Evolutionary conservation across 2,329 filamentous ascomycete species (phyloP), one percentile per base, ranked within the genome.

Genomic region (Trichoderma koningii): DNA sequence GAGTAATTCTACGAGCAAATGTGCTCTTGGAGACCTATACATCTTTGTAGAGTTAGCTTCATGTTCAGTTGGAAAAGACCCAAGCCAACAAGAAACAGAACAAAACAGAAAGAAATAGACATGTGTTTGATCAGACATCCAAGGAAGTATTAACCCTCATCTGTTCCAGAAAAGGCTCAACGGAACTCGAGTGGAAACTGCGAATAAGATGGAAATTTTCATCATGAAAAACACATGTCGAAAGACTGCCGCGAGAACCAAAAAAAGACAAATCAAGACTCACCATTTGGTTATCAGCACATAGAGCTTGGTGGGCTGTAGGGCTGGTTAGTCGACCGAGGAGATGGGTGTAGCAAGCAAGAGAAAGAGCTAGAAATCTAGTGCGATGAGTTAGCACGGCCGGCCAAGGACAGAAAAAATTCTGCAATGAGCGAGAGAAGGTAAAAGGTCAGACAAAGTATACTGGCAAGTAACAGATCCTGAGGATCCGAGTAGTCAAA

Each of bases 381-480:
- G 9, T n/a, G 53, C 44, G 28, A 55, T 30, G 38, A 12, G 68
- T 68, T 63, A 66, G 48, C 28, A 21, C 26, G 45, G 26, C 53
- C 55, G 30, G 19, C n/a, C 19, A 48, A 19, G 52, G 50, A 23
- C 19, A 56, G 44, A 65, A 55, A n/a, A 48, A 45, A 28, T 26
- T 44, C 41, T 64, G 65, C 60, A 51, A 17, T 52, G 41, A 53
- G 17, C 12, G 12, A 19, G 34, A 68, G 52, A 71, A 71, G 68
- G 63, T 47, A 17, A 44, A 44, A 47, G 66, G 73, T 92, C 90
- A 92, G 90, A 91, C 87, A 87, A 85, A 81, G 79, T 82, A 89
- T 93, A 93, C 90, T 93, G 90, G 90, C 90, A 91, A 93, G 90
- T 93, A 93, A 89, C 90, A 91, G 88, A 87, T 41, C 84, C 77